Evolutionary conservation across 2,329 filamentous ascomycete species (phyloP), one percentile per base, ranked within the genome.

Genomic region (Penicillium sp.): DNA sequence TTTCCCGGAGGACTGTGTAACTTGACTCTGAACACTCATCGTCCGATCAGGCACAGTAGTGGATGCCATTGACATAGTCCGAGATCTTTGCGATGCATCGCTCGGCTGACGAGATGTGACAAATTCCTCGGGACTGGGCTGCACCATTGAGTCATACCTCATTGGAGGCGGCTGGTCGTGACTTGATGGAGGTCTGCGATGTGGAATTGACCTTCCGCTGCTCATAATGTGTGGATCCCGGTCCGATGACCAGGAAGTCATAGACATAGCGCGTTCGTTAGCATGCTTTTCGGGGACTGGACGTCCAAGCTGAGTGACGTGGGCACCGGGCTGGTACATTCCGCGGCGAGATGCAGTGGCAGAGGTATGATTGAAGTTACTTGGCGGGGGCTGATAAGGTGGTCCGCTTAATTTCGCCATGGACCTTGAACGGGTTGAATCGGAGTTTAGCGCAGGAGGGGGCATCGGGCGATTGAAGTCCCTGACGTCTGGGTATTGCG

Each of bases 221-320:
- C 88, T 95, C 82, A 92, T 95, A 5, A 91, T 96, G 71, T 96
- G 92, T 11, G 76, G 72, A 68, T 90, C 77, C 62, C 88, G 80
- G 60, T 95, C 89, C 46, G 86, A 79, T 3, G 85, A 79, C 59
- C 89, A 88, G 9, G 88, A 89, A 4, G 87, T 93, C 86, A 99
- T 86, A 38, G 92, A 95, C 93, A 97, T 97, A 55, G 93, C 85
- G 50, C 93, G 83, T 70, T 97, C 92, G 62, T 97, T 92, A 48
- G 95, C 89, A 54, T 91, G 87, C 46, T 92, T 84, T 66, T 96
- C 91, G 1, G 93, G 93, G 8, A 99, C 90, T 30, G 93, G 78
- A 53, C 93, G 82, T 28, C 93, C 93, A 68, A 96, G 91, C 8
- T 91, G 89, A 2, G 93, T 99, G 41, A 89, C 95, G 54, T 89